Conservation (phyloP, 345 rosid species). For the Murraya paniculata region DNA sequence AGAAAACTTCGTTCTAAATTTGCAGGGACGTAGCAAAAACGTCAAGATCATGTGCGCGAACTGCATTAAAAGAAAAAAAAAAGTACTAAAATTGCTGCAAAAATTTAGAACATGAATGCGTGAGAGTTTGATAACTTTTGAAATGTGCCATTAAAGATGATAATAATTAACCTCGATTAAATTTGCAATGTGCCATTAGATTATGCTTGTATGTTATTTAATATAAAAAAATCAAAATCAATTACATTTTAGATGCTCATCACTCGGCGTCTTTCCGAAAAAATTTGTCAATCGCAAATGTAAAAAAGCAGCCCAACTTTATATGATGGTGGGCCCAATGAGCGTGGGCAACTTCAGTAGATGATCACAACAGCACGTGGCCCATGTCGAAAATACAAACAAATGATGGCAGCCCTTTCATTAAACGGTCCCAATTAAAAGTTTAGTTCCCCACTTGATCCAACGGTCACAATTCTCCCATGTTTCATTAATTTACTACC, state of each 20-base stretch:
- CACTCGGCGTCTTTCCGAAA: too few relatives aligned
- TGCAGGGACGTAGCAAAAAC: not conserved
- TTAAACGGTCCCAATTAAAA: conserved; percentile 38
- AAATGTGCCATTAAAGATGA: too few relatives aligned
- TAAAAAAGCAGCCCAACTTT: too few relatives aligned
- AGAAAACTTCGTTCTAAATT: not conserved
- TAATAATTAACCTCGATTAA: too few relatives aligned
- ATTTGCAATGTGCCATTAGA: too few relatives aligned
- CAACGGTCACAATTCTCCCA: conserved; percentile 18
- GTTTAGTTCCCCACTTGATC: conserved; percentile 40
- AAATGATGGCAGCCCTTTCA: not conserved
- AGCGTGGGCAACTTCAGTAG: not conserved
- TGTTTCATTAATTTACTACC: conserved; percentile 12
- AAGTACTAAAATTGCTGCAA: too few relatives aligned
- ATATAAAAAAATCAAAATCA: too few relatives aligned
- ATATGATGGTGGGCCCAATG: not conserved
- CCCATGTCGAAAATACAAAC: not conserved
- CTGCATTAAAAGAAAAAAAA: not conserved
- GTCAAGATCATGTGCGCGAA: not conserved
- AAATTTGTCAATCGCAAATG: too few relatives aligned
- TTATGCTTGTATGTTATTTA: too few relatives aligned
- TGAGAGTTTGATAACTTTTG: too few relatives aligned
- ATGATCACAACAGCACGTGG: conserved; percentile 20
- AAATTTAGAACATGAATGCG: too few relatives aligned
- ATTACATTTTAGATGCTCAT: too few relatives aligned